These are phyloP conservation scores for Vitis labrusca DNA, from an alignment of 164 flowering plant genomes.

Conservation along the genomic window DNA sequence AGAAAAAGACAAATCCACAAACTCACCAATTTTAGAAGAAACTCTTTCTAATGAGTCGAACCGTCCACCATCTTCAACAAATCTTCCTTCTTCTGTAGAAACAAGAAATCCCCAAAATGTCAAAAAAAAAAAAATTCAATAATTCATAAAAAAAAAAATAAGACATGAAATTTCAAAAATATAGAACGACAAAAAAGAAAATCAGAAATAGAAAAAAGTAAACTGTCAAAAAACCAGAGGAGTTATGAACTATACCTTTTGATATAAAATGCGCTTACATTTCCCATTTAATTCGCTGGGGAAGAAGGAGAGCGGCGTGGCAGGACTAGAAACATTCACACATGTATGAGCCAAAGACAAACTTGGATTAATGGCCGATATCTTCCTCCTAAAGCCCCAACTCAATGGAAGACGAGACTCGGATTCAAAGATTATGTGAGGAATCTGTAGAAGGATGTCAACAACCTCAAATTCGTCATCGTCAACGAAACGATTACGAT, in stretches of 20 bases:
- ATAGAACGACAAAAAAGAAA: neutral
- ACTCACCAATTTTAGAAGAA: slow-evolving; percentile 37
- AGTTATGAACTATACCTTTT: slow-evolving; percentile 25
- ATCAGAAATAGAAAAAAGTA: neutral
- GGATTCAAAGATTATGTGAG: neutral
- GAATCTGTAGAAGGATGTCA: slow-evolving; percentile 27
- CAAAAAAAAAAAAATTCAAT: neutral
- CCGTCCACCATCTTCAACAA: slow-evolving; percentile 14
- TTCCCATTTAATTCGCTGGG: slow-evolving; percentile 48
- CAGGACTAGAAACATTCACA: slow-evolving; percentile 37
- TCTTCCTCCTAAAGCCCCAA: slow-evolving; percentile 44
- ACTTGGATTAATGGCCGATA: slow-evolving; percentile 24
- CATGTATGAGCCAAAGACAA: neutral
- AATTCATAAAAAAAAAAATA: too few species aligned
- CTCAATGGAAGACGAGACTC: slow-evolving; percentile 4
- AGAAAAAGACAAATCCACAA: slow-evolving; percentile 3
- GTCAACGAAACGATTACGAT: neutral
- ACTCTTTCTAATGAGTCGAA: slow-evolving; percentile 19
- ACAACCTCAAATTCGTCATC: slow-evolving; percentile 19
- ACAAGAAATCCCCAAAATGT: neutral
- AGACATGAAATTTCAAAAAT: neutral
- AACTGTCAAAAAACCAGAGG: neutral
- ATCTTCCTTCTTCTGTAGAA: slow-evolving; percentile 37
- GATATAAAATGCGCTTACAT: slow-evolving; percentile 14
- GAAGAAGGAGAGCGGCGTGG: slow-evolving; percentile 47